Evolutionary conservation across 805 yeast species (phyloP).

Genomic region (Teunomyces barrocoloradensis): DNA sequence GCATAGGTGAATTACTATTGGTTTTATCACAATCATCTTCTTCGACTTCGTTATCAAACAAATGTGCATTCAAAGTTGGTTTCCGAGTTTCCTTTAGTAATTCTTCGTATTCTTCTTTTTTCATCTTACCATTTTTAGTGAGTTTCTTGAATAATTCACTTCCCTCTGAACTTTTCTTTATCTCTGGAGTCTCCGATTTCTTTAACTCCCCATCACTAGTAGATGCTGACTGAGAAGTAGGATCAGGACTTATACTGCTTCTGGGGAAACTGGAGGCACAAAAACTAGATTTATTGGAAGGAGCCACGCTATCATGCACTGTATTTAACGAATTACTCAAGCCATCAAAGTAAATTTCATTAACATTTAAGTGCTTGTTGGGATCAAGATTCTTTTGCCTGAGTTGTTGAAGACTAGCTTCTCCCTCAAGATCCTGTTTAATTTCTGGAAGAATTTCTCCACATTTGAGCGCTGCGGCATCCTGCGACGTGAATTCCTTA

Average conservation of each 20-base stretch:
- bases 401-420: constrained; percentile 34
- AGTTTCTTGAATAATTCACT: constrained; percentile 38
- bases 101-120: constrained; percentile 28
- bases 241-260: background rate
- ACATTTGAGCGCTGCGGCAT: constrained; percentile 67
- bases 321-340: constrained; percentile 26
- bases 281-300: background rate
- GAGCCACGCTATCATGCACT: constrained; percentile 16
- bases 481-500: constrained; percentile 69
- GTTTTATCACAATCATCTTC: constrained; percentile 16
- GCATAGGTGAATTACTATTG: constrained; percentile 4
- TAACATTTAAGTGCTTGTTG: constrained; percentile 37
- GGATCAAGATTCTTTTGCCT: constrained; percentile 40
- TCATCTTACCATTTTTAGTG: constrained; percentile 31
- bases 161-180: constrained; percentile 8
- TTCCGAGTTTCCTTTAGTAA: constrained; percentile 32
- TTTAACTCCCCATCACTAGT: constrained; percentile 3
- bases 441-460: constrained; percentile 53
- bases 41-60: constrained; percentile 40
- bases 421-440: constrained; percentile 58
- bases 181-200: background rate
- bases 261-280: background rate
- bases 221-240: background rate
- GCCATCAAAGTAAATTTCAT: constrained; percentile 35
- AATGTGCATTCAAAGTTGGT: constrained; percentile 32